Evolutionary conservation across 2,329 filamentous ascomycete genomes (phyloP), one percentile per base, ranked within the genome.

Genomic region (Neofusicoccum sp.): DNA sequence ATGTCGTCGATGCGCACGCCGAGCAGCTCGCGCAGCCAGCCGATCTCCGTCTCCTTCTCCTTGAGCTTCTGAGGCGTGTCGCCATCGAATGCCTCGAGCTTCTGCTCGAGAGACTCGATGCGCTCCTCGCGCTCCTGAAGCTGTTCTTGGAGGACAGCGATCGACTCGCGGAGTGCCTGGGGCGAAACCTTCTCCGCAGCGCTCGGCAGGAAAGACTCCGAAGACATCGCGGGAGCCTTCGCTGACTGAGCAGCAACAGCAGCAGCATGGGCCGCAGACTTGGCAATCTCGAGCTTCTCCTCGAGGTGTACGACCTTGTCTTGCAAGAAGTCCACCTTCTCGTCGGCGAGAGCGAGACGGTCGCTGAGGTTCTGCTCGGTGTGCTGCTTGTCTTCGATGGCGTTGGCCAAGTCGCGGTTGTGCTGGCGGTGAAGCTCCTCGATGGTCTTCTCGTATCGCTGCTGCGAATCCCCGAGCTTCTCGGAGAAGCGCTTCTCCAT

Each of bases 71-170:
- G 82, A 2, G 89, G 85, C 0, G 91, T 89, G 41, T 96, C 89
- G 7, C 87, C 88, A 68, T 96, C 91, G 3, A 88, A 76, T 62
- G 84, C 83, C 16, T 84, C 78, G 6, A 92, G 79, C 57, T 87
- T 82, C 57, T 87, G 84, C 75, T 96, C 91, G 11, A 98, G 87
- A 64, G 89, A 86, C 72, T 99, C 95, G 66, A 98, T 96, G 40
- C 86, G 88, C 63, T 89, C 84, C 77, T 99, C 95, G 58, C 95
- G 92, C 68, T 95, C 91, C 74, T 98, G 95, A 6, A 99, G 83
- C 75, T 99, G 95, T 74, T 98, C 93, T 76, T 99, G 95, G 28
- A 99, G 82, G 16, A 97, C 95, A 76, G 96, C 87, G 71, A 99
- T 97, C 0, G 93, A 96, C 76, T 99, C 95, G 31, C 95, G 89